Evolutionary conservation across 805 yeast genomes (phyloP).

Genomic region (Saccharomycopsis vini): DNA sequence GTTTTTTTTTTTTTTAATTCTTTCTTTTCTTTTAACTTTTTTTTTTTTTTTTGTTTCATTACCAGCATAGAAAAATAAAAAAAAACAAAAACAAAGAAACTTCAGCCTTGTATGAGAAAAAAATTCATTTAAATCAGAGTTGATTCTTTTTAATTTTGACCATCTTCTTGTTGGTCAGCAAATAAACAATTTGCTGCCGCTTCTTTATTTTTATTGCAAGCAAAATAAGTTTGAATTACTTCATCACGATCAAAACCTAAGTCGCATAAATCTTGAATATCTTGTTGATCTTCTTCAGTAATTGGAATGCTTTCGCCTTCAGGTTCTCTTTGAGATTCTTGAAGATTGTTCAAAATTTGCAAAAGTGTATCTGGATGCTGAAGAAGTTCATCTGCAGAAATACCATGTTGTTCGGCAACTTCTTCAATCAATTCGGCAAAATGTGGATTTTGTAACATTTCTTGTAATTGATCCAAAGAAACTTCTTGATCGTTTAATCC

Average conservation of each 20-base stretch:
- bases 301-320: conserved; percentile 47
- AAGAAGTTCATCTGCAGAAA: conserved; percentile 25
- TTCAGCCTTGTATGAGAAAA: no score
- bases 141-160: no score
- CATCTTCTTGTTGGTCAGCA: conserved; percentile 27
- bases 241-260: conserved; percentile 84
- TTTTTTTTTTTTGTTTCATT: no score
- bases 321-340: conserved; percentile 30
- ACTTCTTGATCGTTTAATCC: no score
- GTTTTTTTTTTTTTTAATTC: no score
- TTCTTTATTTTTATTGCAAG: conserved; percentile 97
- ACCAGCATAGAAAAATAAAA: no score
- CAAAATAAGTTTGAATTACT: conserved; percentile 90
- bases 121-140: no score
- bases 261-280: conserved; percentile 84
- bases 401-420: conserved; percentile 28
- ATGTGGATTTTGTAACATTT: conserved; percentile 76
- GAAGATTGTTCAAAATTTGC: no score
- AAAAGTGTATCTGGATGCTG: no score
- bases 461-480: conserved; percentile 36
- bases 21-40: no score
- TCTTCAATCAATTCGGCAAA: conserved; percentile 58
- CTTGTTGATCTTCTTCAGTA: conserved; percentile 77
- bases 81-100: no score
- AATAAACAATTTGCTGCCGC: conserved; percentile 89